A percentile compares a stretch with the other conserved stretches of the same genome.
phyloP scores from a whole-genome alignment of 768 basidiomycete species.

The Termitomyces sp. region DNA sequence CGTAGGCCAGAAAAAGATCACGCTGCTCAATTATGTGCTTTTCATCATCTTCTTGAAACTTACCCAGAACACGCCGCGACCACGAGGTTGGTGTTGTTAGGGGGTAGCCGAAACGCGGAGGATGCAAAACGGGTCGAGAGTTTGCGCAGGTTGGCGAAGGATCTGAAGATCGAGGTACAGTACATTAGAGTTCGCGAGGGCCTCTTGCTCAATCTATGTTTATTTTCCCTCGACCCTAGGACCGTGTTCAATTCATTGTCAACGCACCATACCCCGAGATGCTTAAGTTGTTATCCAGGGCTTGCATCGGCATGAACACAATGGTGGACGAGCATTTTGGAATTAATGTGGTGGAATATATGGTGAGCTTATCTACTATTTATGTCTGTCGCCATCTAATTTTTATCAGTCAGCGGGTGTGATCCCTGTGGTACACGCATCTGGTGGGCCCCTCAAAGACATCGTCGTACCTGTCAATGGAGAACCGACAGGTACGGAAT shows the following conservation, averaged over 20 bases:
- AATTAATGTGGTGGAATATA: conserved; percentile 96
- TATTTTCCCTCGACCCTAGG: conserved; percentile 31
- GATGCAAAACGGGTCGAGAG: conserved; percentile 67
- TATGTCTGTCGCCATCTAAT: background rate
- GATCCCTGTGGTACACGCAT: conserved; percentile 88
- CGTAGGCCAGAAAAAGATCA: conserved; percentile 93
- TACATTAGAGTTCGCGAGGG: background rate
- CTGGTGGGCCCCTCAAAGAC: conserved; percentile 87
- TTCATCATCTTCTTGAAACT: conserved; percentile 48
- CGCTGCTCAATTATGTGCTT: conserved; percentile 65
- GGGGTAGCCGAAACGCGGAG: conserved; percentile 74
- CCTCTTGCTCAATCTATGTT: background rate
- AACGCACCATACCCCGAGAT: conserved; percentile 78
- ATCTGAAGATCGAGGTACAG: conserved; percentile 63
- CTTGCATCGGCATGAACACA: conserved; percentile 86
- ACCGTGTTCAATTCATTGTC: conserved; percentile 68
- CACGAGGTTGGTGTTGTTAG: conserved; percentile 61
- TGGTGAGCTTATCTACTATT: conserved; percentile 48
- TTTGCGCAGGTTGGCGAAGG: conserved; percentile 50
- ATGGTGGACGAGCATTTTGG: conserved; percentile 99
- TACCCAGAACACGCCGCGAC: conserved; percentile 53
- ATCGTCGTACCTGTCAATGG: conserved; percentile 81
- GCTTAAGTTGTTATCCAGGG: conserved; percentile 61
- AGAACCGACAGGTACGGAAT: conserved; percentile 52
- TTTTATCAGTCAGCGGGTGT: conserved; percentile 81